Evolutionary conservation across 1,284 basidiomycete genomes (phyloP), one percentile per base, ranked within the genome.

Genomic region (Rhodotorula mucilaginosa): DNA sequence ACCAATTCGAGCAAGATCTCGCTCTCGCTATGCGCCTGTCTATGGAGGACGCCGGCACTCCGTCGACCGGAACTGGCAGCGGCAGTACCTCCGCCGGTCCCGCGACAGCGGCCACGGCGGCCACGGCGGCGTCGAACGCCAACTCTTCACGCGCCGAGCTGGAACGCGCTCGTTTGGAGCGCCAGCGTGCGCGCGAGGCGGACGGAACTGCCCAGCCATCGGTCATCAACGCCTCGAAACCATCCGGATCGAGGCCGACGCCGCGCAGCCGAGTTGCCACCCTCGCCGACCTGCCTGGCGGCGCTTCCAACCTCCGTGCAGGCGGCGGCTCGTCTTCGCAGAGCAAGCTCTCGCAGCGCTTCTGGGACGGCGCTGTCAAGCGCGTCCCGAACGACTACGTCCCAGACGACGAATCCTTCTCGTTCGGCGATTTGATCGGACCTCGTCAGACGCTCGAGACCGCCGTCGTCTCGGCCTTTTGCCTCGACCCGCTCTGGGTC

Each of bases 341-440:
- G 16, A 7, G 34, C n/a, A 60, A 67, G 39, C 13, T 13, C 12
- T 15, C 47, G 5, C 34, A 54, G 34, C 65, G 73, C 13, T 76
- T 72, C 68, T 76, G 61, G 61, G 4, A 46, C 3, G 74, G 74
- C 10, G 44, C 65, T 19, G 58, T 76, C 56, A 61, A 64, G 46
- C 65, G 70, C 16, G 74, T 76, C 29, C 15, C 64, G 10, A 69
- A 68, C 61, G 18, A 7, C 5, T 65, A 57, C 18, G 49, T 61
- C 23, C 68, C 70, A 54, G 64, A 64, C 54, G 13, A 47, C 23
- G 29, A 58, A 26, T 64, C 68, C 16, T 65, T 67, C 46, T 63
- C 73, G 54, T 74, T 76, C 51, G 54, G 47, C 31, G 52, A 68
- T 19, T 34, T 74, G 23, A 60, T 76, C 58, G 69, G 68, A 3